Evolutionary conservation across 495 filamentous ascomycete species (phyloP), one percentile per base, ranked within the genome.

Genomic region (Penicillium pulvis): DNA sequence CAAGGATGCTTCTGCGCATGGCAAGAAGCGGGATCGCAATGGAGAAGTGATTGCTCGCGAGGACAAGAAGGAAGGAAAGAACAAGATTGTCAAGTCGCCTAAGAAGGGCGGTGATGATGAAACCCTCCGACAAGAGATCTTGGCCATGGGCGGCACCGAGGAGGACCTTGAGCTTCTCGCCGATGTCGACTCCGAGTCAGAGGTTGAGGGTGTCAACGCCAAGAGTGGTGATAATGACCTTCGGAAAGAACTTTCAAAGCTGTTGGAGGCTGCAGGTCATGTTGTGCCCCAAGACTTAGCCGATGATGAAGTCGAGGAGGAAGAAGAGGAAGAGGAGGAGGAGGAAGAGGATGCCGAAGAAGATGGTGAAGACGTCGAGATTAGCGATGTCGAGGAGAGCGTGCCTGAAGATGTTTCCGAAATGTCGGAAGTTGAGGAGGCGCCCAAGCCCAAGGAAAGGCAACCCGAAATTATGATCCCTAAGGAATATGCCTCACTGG

Each of bases 81-180:
- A 55, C 31, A 70, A 68, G 59, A 59, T 59, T 47, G 58, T 53
- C n/a, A 71, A 66, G 17, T 48, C 60, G 4, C 55, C 60, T 4
- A 63, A 68, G 48, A 61, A 61, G 49, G 50, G 35, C n/a, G 65
- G 60, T 10, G 62, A 64, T 28, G 68, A 76, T 50, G 71, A 75
- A 62, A 63, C 67, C 30, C 72, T 90, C 35, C 79, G 90, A 31
- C 82, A 87, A 60, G 90, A 93, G 63, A 90, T 95, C 60, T 68
- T 85, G 54, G 87, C 85, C 20, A 79, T 95, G 41, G 91, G 90
- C 19, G 91, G 91, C 23, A 88, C 87, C 28, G 83, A 91, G 67
- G 87, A 90, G 26, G 90, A 93, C 66, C 70, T 87, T 42, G 83
- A 88, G 46, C 73, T 92, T 36, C 74, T 93, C 47, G 84, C 77